Base-by-base conservation (phyloP, 768 basidiomycete genomes). In the Mycena rebaudengoi region DNA sequence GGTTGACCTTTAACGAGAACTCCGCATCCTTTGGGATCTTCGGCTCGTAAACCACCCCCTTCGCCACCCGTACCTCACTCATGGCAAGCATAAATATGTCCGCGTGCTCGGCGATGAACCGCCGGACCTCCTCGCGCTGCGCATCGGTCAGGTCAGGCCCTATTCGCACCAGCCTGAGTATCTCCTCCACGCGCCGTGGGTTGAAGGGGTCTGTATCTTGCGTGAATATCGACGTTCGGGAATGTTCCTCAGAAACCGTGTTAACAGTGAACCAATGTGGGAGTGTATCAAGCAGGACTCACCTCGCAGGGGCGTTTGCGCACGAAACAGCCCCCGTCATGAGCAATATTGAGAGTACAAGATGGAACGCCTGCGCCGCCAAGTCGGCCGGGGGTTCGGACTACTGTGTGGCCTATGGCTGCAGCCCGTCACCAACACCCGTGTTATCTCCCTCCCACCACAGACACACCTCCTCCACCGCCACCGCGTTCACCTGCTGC, bases 1-100 rank as follows among this genome's bases (percentile, higher is more conserved):
- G 79, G 25, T 67, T 63, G 0, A 77, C n/a, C n/a, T n/a, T 5
- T 2, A 32, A 32, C 12, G 43, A 55, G 60, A 83, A 79, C 12
- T 12, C 68, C 0, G 66, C 53, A 3, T 67, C 71, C 10, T 62
- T 46, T 0, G 74, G 73, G 1, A 83, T 70, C 54, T 74, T 64
- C 5, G 83, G 69, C 5, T 48, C 57, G 66, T 83, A n/a, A n/a
- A n/a, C n/a, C n/a, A n/a, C n/a, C n/a, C n/a, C n/a, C n/a, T n/a
- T n/a, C n/a, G n/a, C n/a, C n/a, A n/a, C n/a, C n/a, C n/a, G n/a
- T n/a, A n/a, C n/a, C n/a, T 44, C 43, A 44, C 11, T 11, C 12
- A 12, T 8, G 11, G 13, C 43, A 21, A 69, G n/a, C n/a, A n/a
- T n/a, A n/a, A n/a, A n/a, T n/a, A n/a, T n/a, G n/a, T n/a, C n/a